These are phyloP conservation scores for Cudoniella acicularis DNA, from an alignment of 495 filamentous ascomycete genomes.

Conservation along the genomic window DNA sequence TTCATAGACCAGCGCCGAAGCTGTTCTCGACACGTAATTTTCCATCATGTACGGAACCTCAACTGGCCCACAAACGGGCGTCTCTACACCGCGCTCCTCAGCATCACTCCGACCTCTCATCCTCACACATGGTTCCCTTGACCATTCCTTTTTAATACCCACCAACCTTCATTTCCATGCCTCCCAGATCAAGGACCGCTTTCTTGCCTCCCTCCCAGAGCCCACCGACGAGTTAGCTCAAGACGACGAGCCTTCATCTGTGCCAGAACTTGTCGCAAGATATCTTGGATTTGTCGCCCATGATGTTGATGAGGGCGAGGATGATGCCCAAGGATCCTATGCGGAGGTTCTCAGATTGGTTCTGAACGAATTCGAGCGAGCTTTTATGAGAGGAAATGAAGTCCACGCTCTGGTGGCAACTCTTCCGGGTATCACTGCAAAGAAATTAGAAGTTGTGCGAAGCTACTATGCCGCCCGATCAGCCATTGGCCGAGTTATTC, in stretches of 20 bases:
- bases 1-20: not conserved
- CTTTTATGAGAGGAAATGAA: conserved; percentile 91
- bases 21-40: conserved; percentile 4
- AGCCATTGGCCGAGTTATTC: conserved; percentile 76
- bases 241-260: conserved; percentile 95
- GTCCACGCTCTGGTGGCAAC: conserved; percentile 84
- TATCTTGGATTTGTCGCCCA: conserved; percentile 85
- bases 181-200: conserved; percentile 83
- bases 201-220: conserved; percentile 75
- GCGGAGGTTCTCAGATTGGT: conserved; percentile 84
- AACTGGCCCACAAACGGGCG: conserved; percentile 85
- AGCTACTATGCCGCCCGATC: conserved; percentile 88
- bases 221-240: conserved; percentile 95
- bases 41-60: conserved; percentile 79
- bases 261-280: conserved; percentile 82
- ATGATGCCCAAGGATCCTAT: conserved; percentile 78
- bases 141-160: conserved; percentile 90
- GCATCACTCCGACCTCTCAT: conserved; percentile 86
- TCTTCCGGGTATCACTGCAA: conserved; percentile 80
- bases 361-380: conserved; percentile 91
- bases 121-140: conserved; percentile 88
- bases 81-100: conserved; percentile 86
- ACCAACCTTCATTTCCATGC: conserved; percentile 94
- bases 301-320: conserved; percentile 87
- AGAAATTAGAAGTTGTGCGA: conserved; percentile 82